A percentile compares a stretch with the other conserved stretches of the same genome.
Conservation (phyloP, 2,329 filamentous ascomycete genomes). For the Plenodomus lindquistii region DNA sequence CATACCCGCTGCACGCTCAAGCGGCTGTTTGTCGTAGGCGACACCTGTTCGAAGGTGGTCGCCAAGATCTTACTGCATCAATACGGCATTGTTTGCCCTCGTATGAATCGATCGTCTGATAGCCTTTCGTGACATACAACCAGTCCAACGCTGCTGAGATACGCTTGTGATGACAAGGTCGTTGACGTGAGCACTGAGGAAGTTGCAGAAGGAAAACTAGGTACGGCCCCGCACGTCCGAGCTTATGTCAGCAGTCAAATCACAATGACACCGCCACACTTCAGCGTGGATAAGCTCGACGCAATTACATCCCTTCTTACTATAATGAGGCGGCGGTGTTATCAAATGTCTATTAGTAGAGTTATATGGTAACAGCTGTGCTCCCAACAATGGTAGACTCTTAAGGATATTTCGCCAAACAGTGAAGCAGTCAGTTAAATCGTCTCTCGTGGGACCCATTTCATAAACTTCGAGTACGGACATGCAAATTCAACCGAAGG, state of each 20-base stretch:
- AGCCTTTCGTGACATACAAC: not conserved
- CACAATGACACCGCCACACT: not conserved
- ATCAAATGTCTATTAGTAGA: too few relatives aligned
- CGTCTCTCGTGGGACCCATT: too few relatives aligned
- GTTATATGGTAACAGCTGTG: too few relatives aligned
- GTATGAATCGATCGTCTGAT: not conserved
- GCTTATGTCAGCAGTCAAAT: not conserved
- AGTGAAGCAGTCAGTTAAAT: too few relatives aligned
- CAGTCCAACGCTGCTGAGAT: not conserved
- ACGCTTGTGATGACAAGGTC: not conserved
- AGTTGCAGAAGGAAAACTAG: not conserved
- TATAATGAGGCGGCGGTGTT: too few relatives aligned
- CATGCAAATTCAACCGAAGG: too few relatives aligned
- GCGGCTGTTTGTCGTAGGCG: slow-evolving; percentile 4
- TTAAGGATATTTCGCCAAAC: too few relatives aligned
- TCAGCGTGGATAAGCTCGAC: not conserved
- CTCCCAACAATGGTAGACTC: too few relatives aligned
- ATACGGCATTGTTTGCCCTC: not conserved
- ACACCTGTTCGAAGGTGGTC: not conserved
- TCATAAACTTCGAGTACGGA: too few relatives aligned
- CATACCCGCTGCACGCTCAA: slow-evolving; percentile 10
- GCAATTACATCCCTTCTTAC: too few relatives aligned
- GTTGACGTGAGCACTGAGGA: not conserved
- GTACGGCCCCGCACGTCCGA: not conserved
- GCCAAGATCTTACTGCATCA: not conserved